Evolutionary conservation across 495 filamentous ascomycete genomes (phyloP).

Genomic region (Annulohypoxylon stygium): DNA sequence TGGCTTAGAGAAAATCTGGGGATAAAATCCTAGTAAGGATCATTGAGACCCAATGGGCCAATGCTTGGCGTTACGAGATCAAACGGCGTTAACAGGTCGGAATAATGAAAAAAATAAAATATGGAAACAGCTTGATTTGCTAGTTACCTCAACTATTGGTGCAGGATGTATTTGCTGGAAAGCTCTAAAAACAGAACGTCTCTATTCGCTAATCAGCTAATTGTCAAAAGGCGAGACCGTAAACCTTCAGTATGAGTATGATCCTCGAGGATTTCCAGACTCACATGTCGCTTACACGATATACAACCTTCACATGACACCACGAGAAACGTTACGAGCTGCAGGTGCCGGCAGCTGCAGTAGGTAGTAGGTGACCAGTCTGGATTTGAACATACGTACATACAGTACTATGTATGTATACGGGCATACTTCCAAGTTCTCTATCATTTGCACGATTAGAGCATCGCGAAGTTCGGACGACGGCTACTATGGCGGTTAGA

Average conservation of each 20-base stretch:
- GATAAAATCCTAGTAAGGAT: slow-evolving; percentile 28
- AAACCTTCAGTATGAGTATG: slow-evolving; percentile 41
- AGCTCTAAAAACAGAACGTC: slow-evolving; percentile 28
- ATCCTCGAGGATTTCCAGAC: slow-evolving; percentile 28
- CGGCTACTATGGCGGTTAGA: slow-evolving; percentile 32
- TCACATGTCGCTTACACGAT: slow-evolving; percentile 19
- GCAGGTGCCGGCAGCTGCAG: slow-evolving; percentile 10
- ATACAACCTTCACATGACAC: slow-evolving; percentile 24
- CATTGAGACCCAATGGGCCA: slow-evolving; percentile 30
- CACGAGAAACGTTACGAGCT: slow-evolving; percentile 26
- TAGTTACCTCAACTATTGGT: slow-evolving; percentile 3
- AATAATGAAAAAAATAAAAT: slow-evolving; percentile 31
- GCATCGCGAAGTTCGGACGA: slow-evolving; percentile 28
- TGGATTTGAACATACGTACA: slow-evolving; percentile 4
- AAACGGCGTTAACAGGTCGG: slow-evolving; percentile 44
- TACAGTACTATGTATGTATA: background rate
- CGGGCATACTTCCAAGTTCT: slow-evolving; percentile 18
- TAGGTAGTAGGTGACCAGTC: slow-evolving; percentile 26
- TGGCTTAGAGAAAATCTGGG: slow-evolving; percentile 34
- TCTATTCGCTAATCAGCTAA: slow-evolving; percentile 18
- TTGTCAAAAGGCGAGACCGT: slow-evolving; percentile 28
- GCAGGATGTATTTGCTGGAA: slow-evolving; percentile 17
- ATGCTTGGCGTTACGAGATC: slow-evolving; percentile 45
- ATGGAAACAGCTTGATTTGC: slow-evolving; percentile 25
- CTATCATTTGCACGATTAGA: slow-evolving; percentile 19